These are phyloP conservation scores for Epichloe coenophiala DNA, from an alignment of 2,329 filamentous ascomycete genomes.

Conservation along the genomic window DNA sequence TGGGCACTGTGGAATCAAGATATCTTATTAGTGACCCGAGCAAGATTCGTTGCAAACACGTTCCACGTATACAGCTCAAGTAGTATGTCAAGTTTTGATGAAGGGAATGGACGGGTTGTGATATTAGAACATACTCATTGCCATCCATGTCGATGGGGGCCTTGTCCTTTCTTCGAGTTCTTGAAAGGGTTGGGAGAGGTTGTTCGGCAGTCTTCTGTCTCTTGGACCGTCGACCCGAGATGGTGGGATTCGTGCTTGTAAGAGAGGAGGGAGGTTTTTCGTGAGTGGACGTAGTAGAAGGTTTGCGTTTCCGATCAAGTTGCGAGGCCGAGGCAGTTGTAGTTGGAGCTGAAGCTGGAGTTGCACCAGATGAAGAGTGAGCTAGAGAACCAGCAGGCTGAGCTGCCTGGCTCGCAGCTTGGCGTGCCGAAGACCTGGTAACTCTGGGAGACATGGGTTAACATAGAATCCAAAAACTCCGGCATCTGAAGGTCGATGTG, in stretches of 20 bases:
- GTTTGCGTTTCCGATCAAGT: conserved; percentile 65
- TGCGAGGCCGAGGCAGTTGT: conserved; percentile 25
- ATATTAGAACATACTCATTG: conserved; percentile 40
- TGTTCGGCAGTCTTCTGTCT: conserved; percentile 51
- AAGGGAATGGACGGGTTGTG: no score
- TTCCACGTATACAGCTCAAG: background rate
- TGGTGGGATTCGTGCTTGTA: conserved; percentile 12
- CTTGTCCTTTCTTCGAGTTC: conserved; percentile 48
- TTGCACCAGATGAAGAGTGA: conserved; percentile 19
- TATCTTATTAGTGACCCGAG: conserved; percentile 5
- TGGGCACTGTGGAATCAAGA: conserved; percentile 10
- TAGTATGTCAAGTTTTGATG: background rate
- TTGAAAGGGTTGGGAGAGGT: conserved; percentile 23
- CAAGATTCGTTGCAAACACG: background rate
- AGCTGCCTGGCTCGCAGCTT: conserved; percentile 55
- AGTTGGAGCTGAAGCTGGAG: conserved; percentile 3
- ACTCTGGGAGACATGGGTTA: conserved; percentile 92
- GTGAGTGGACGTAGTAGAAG: conserved; percentile 27
- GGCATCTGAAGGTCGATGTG: conserved; percentile 14
- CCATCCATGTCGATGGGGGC: conserved; percentile 56
- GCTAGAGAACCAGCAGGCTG: conserved; percentile 28
- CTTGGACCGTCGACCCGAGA: conserved; percentile 50
- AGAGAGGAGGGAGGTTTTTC: conserved; percentile 30
- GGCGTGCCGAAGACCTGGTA: conserved; percentile 87
- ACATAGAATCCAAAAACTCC: background rate